phyloP scores from a whole-genome alignment of 2,329 filamentous ascomycete species.

The Fusarium nurragi region DNA sequence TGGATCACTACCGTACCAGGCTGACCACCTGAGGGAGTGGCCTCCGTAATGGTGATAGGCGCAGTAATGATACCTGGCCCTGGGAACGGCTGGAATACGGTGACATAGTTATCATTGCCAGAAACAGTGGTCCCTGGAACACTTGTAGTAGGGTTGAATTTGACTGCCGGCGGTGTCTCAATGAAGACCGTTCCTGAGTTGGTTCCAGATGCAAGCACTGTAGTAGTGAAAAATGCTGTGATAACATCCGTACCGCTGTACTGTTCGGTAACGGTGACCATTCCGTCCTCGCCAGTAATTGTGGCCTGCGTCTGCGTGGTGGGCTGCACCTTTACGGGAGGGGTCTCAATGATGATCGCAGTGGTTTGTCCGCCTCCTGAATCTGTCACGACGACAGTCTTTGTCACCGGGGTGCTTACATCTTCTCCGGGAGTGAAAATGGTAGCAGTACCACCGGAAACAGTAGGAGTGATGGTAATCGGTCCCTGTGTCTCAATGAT shows the following conservation, averaged over 20 bases:
- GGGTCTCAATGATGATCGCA: constrained; percentile 19
- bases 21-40: constrained; percentile 10
- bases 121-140: constrained; percentile 7
- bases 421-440: constrained; percentile 25
- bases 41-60: constrained; percentile 21
- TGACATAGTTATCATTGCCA: constrained; percentile 24
- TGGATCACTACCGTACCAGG: constrained; percentile 28
- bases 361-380: constrained; percentile 12
- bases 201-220: constrained; percentile 14
- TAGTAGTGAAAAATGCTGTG: constrained; percentile 26
- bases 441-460: constrained; percentile 11
- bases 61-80: constrained; percentile 29
- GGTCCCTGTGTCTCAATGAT: constrained; percentile 31
- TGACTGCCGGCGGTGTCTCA: constrained; percentile 22
- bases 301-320: neutral
- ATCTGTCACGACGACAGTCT: constrained; percentile 15
- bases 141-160: constrained; percentile 14
- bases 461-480: constrained; percentile 18
- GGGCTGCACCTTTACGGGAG: constrained; percentile 16
- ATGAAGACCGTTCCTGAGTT: constrained; percentile 28
- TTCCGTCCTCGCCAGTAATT: neutral
- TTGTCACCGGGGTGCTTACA: constrained; percentile 16
- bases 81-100: constrained; percentile 25
- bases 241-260: constrained; percentile 18
- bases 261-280: constrained; percentile 9